Evolutionary conservation across 1,139 yeast species (phyloP), one percentile per base, ranked within the genome.

Genomic region (Debaryomyces nepalensis): DNA sequence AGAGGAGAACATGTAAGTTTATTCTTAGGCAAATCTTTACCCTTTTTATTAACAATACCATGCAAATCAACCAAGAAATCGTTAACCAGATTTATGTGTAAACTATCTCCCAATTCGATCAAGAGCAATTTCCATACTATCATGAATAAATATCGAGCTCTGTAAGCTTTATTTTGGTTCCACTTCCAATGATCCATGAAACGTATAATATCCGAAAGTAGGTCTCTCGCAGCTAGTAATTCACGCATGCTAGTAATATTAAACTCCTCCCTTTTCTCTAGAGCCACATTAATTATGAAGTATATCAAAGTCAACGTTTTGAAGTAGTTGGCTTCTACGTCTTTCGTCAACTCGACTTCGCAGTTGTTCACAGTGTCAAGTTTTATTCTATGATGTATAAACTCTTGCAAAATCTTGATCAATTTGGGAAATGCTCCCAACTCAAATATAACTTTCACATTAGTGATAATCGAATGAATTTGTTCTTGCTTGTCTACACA

Each of bases 161-260:
- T 53, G 39, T 63, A 61, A 9, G 51, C 36, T 14, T 50, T 46
- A 31, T 57, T 62, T 27, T 63, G 75, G 35, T 67, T 49, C 83
- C 89, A 81, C 48, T 89, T 76, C 84, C 95, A 82, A 41, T 74
- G 66, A 46, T 85, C 90, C 9, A 87, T 69, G 40, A 79, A 75
- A 23, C 65, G 61, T 1, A 83, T 64, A 8, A 87, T 54, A 12
- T 63, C 63, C 1, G 72, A 52, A 34, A 87, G 51, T 1, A 84
- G 33, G 27, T 74, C 66, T 0, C 59, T 36, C 3, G 59, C 52
- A 3, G 54, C 57, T 34, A 74, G 50, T 23, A 55, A 49, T 1
- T 51, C 43, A 47, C 59, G 47, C 32, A 63, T 51, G 26, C 16
- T 50, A 2, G 40, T 24, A 36, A 53, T 55, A 11, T 40, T 37